Base-by-base conservation (phyloP, 768 basidiomycete genomes). In the Suillus spraguei region DNA sequence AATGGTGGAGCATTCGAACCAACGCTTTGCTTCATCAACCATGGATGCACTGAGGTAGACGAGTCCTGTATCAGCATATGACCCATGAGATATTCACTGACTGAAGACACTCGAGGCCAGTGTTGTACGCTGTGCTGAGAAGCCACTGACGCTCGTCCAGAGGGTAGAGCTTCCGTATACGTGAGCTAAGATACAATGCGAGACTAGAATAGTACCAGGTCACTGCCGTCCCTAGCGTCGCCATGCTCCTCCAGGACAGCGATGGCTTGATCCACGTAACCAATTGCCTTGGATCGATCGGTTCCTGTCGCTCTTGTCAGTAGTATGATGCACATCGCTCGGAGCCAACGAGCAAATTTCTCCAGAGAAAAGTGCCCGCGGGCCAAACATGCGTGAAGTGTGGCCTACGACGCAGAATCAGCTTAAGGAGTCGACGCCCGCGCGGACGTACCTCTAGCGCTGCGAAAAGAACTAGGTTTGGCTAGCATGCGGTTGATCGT, bases 341-440 rank as follows among this genome's bases (percentile, higher is more conserved):
- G 87, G 55, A 95, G 78, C 94, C 94, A 95, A 55, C 93, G 85
- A 66, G 93, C 86, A 78, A 94, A 94, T 72, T 92, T 93, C 69
- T 90, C 87, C 50, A 93, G 81, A 20, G 89, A 91, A 62, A 94
- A 74, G 39, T 85, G 80, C 62, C 78, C 81, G 62, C 85, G 85
- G 70, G 85, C 83, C 63, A 94, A 81, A 72, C 89, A 89, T 41
- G 87, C 85, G 62, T 84, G 87, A 13, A 95, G 82, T 65, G 94
- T 89, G n/a, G 86, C 88, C 93, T 94, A 68, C 65, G 65, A 53
- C 11, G 33, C 35, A 53, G 22, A 65, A 56, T 36, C 35, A 39
- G 22, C 3, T 11, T 35, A 22, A 46, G 38, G 28, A 59, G 60
- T 41, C 6, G 22, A 49, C 61, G 38, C 47, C 53, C 32, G 13